These are phyloP conservation scores for Hypericum androsaemum DNA, from an alignment of 345 rosid genomes.

Conservation along the genomic window DNA sequence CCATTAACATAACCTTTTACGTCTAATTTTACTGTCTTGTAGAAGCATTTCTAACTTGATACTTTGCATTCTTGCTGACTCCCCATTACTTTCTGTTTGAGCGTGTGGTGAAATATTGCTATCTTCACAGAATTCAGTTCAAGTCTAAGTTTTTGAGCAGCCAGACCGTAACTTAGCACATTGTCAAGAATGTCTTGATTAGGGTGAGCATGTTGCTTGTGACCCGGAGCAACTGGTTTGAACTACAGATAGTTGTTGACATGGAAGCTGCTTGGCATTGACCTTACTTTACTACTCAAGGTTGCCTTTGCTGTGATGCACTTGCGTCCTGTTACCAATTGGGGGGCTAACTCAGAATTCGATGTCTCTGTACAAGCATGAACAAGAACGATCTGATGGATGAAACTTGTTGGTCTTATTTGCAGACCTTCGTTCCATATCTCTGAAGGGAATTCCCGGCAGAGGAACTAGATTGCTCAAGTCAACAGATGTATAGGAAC, in stretches of 20 bases:
- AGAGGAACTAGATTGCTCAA: constrained; percentile 2
- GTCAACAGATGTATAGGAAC: too few species aligned
- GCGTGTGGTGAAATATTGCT: constrained; percentile 28
- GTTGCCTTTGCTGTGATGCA: too few species aligned
- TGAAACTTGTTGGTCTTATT: background rate
- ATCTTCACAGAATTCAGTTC: constrained; percentile 8
- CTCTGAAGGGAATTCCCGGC: constrained; percentile 3
- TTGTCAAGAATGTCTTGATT: constrained; percentile 6
- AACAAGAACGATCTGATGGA: background rate
- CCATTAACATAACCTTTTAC: constrained; percentile 86
- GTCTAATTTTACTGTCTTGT: constrained; percentile 51
- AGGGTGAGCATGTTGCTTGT: too few species aligned
- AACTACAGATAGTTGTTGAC: too few species aligned
- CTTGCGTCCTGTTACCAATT: too few species aligned
- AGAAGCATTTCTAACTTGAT: constrained; percentile 47
- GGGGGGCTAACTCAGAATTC: constrained; percentile 7
- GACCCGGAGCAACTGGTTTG: too few species aligned
- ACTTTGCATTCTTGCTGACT: constrained; percentile 40
- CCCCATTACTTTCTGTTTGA: constrained; percentile 29
- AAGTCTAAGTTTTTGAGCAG: constrained; percentile 17
- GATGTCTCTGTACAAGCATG: constrained; percentile 6
- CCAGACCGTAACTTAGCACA: constrained; percentile 17
- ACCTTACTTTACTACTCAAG: too few species aligned
- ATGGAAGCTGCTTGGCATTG: too few species aligned
- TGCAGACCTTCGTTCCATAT: background rate